Evolutionary conservation across 148 eudicot genomes (phyloP).

Genomic region (Pharnaceum exiguum): DNA sequence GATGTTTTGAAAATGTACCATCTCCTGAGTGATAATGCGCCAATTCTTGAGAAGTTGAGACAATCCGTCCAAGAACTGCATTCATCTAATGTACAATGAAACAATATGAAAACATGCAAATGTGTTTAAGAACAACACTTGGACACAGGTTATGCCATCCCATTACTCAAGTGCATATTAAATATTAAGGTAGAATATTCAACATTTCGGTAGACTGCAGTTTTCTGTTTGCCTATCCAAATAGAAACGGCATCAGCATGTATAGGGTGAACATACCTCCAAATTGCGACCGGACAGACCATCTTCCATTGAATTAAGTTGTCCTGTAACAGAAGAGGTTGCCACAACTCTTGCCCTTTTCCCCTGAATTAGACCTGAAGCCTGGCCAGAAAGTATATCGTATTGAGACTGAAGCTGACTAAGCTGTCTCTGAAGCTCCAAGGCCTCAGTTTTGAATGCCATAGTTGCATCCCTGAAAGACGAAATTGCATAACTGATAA

Average conservation of each 20-base stretch:
- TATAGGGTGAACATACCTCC: slow-evolving; percentile 60
- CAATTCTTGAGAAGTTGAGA: slow-evolving; percentile 88
- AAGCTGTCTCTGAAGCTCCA: slow-evolving; percentile 82
- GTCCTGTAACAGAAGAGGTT: slow-evolving; percentile 78
- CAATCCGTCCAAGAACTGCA: slow-evolving; percentile 93
- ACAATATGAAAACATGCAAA: slow-evolving; percentile 20
- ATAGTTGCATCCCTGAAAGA: slow-evolving; percentile 71
- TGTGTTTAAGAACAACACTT: neutral
- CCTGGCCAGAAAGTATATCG: slow-evolving; percentile 87
- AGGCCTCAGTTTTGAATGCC: slow-evolving; percentile 74
- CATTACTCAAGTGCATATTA: neutral
- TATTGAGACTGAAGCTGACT: slow-evolving; percentile 80
- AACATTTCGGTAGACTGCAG: neutral
- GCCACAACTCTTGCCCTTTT: slow-evolving; percentile 89
- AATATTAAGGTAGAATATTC: neutral
- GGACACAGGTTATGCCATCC: neutral
- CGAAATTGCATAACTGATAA: neutral
- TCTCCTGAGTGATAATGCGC: slow-evolving; percentile 97
- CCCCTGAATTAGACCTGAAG: slow-evolving; percentile 88
- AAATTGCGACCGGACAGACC: slow-evolving; percentile 78
- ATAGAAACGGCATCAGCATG: neutral
- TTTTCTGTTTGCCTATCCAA: neutral
- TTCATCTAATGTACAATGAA: slow-evolving; percentile 66
- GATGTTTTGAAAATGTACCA: slow-evolving; percentile 40
- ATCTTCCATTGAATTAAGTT: slow-evolving; percentile 72